Base-by-base conservation (phyloP, 108 stramenopile species). In the Pseudonitzschia multiseries region DNA sequence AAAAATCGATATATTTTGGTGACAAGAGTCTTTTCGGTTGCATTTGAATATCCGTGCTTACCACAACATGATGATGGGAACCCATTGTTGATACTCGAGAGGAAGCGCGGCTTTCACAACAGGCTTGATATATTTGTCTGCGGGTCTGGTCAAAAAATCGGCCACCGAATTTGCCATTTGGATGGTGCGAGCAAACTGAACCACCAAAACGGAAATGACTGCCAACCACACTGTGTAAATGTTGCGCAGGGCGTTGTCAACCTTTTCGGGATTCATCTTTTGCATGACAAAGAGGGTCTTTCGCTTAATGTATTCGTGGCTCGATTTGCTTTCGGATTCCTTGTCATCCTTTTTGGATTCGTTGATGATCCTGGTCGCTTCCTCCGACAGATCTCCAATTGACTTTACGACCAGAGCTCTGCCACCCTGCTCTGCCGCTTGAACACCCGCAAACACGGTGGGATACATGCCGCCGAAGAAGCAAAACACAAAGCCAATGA, bases 381-480 rank as follows among this genome's bases (percentile, higher is more conserved):
- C 94, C 20, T 83, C 81, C 28, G 85, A 68, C 15, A 98, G 69
- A 27, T 71, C 85, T 50, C 33, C 57, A 0, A 98, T 33, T 17
- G 93, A 83, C 53, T 87, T 80, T 59, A 70, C 65, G 26, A 96
- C 82, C 10, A 90, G 72, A 40, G 77, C 67, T 27, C 88, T 71
- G 31, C 96, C 97, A 43, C 91, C 82, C 69, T 95, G 81, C 65
- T 94, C 86, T 57, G 90, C 92, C 29, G 96, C 98, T 83, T 97
- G 89, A 53, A 95, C 65, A 36, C 96, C 95, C 10, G 98, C 95
- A 81, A 98, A 96, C 14, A 95, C 74, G 8, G 89, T 82, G 13
- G 95, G 94, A 70, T 92, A 98, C 22, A 92, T 73, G 20, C 98
- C 98, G 0, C 98, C 98, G 74, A 97, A 97, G 90, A 98, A 98